These are phyloP conservation scores for Lasiodiplodia hormozganensis DNA, from an alignment of 2,329 filamentous ascomycete species.

Conservation along the genomic window DNA sequence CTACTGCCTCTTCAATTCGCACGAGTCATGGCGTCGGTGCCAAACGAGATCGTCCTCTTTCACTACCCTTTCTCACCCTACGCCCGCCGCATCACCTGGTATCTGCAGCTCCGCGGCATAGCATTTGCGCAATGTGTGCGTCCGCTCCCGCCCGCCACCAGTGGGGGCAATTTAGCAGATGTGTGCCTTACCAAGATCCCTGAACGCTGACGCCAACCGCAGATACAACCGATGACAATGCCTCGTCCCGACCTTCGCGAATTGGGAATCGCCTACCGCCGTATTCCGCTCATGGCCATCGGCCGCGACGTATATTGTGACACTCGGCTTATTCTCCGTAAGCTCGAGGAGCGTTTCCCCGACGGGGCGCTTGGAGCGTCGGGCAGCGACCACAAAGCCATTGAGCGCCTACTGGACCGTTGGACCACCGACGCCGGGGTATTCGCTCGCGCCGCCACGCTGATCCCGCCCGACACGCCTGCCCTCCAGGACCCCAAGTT, in stretches of 20 bases:
- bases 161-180: constrained; percentile 7
- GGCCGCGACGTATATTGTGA: constrained; percentile 74
- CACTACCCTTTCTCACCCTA: constrained; percentile 71
- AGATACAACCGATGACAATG: constrained; percentile 70
- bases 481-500: constrained; percentile 65
- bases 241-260: constrained; percentile 69
- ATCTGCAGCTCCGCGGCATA: constrained; percentile 69
- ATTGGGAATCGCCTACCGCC: constrained; percentile 70
- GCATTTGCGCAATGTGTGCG: constrained; percentile 70
- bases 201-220: constrained; percentile 20
- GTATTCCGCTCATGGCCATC: constrained; percentile 72
- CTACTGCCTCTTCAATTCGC: constrained; percentile 11
- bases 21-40: constrained; percentile 31
- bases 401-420: constrained; percentile 63
- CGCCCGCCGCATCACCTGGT: constrained; percentile 69
- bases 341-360: constrained; percentile 66
- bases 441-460: constrained; percentile 59
- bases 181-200: constrained; percentile 24
- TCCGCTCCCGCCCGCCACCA: constrained; percentile 15
- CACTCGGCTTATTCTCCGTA: constrained; percentile 70
- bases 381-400: constrained; percentile 49
- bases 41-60: constrained; percentile 64
- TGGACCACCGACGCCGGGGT: constrained; percentile 64
- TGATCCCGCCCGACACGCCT: constrained; percentile 63
- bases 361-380: constrained; percentile 27